Percentiles rank a stretch among this genome's conserved stretches.
These are phyloP conservation scores for Cordyceps cateniannulata DNA, from an alignment of 2,329 filamentous ascomycete genomes.

Conservation along the genomic window DNA sequence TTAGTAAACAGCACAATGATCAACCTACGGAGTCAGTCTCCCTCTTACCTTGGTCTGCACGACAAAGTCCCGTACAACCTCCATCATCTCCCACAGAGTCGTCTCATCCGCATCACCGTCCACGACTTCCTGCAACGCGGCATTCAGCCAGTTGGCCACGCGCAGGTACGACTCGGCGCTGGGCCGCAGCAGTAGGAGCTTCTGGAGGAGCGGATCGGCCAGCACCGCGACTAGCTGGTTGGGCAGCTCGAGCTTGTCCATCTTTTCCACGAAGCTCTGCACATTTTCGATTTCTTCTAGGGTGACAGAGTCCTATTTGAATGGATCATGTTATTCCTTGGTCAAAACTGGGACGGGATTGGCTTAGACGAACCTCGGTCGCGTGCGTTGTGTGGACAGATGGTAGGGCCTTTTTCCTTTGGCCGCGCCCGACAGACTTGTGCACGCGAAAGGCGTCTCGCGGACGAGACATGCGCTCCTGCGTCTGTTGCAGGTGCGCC, in stretches of 20 bases:
- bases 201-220: constrained; percentile 70
- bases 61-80: constrained; percentile 50
- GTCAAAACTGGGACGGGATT: not conserved
- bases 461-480: constrained; percentile 28
- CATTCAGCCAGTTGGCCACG: constrained; percentile 53
- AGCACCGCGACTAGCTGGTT: constrained; percentile 75
- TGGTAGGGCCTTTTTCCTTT: constrained; percentile 46
- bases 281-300: constrained; percentile 74
- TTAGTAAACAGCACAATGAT: constrained; percentile 5
- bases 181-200: constrained; percentile 61
- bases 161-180: constrained; percentile 44
- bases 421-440: constrained; percentile 31
- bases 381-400: constrained; percentile 68
- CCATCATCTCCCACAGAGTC: constrained; percentile 48
- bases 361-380: constrained; percentile 46
- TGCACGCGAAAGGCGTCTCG: constrained; percentile 57
- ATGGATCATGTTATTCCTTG: constrained; percentile 6
- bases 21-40: not conserved
- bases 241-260: constrained; percentile 75
- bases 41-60: constrained; percentile 45
- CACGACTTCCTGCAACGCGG: constrained; percentile 49
- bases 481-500: constrained; percentile 42
- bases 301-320: constrained; percentile 50
- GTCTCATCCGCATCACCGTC: constrained; percentile 43
- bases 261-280: constrained; percentile 59